phyloP scores from a whole-genome alignment of 225 moss, liverwort and hornwort genomes.

The Bryum argenteum region DNA sequence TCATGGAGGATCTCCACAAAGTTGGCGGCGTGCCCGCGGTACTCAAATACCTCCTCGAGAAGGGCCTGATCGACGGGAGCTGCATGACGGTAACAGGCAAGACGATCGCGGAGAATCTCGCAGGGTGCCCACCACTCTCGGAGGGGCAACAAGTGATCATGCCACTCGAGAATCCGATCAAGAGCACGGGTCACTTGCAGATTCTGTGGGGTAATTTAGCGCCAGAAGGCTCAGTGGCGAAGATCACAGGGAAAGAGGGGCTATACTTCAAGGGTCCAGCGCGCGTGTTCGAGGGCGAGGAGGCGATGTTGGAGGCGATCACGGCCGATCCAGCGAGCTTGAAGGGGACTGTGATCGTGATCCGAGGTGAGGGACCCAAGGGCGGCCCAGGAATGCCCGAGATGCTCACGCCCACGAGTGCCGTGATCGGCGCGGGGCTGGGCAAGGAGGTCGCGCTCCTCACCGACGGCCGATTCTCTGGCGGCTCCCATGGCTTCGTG shows the following conservation, averaged over 20 bases:
- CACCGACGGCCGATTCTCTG: constrained; percentile 93
- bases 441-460: constrained; percentile 91
- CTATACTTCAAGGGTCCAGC: constrained; percentile 86
- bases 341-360: constrained; percentile 85
- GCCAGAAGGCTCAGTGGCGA: constrained; percentile 88
- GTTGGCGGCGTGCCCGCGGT: constrained; percentile 89
- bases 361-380: constrained; percentile 83
- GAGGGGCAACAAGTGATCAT: constrained; percentile 66
- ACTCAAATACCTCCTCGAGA: constrained; percentile 72
- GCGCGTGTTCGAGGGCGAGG: constrained; percentile 89
- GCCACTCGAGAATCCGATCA: constrained; percentile 71
- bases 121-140: constrained; percentile 64
- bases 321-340: constrained; percentile 67
- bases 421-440: constrained; percentile 93
- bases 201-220: constrained; percentile 91
- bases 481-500: constrained; percentile 94
- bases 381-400: constrained; percentile 99
- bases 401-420: constrained; percentile 99
- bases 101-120: constrained; percentile 80
- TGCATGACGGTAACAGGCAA: constrained; percentile 91
- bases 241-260: constrained; percentile 97
- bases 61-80: constrained; percentile 71
- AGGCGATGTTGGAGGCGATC: constrained; percentile 83
- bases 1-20: constrained; percentile 98
- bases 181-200: constrained; percentile 85